A percentile compares a stretch with the other conserved stretches of the same genome.
Evolutionary conservation across 495 filamentous ascomycete species (phyloP).

Genomic region (Annulohypoxylon stygium): DNA sequence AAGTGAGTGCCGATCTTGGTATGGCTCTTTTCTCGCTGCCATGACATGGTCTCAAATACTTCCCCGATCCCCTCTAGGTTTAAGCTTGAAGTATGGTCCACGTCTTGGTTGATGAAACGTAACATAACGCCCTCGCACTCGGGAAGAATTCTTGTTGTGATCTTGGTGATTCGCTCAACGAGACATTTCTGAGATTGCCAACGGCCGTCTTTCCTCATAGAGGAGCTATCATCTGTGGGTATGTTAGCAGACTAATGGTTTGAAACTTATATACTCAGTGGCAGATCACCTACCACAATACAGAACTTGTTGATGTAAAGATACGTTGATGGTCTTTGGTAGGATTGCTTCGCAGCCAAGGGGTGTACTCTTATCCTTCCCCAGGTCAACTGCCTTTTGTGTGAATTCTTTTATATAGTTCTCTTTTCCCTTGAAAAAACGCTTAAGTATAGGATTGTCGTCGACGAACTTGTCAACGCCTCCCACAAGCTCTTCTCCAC

Average conservation of each 20-base stretch:
- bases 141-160: constrained; percentile 8
- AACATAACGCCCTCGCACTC: neutral
- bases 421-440: constrained; percentile 24
- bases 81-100: neutral
- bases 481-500: neutral
- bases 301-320: constrained; percentile 5
- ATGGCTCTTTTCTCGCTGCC: neutral
- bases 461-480: constrained; percentile 5
- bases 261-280: neutral
- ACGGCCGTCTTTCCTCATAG: neutral
- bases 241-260: neutral
- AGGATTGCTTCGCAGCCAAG: neutral
- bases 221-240: neutral
- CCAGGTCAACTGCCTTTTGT: constrained; percentile 8
- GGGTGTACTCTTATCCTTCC: neutral
- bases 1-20: neutral
- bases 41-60: neutral
- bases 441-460: constrained; percentile 2
- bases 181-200: neutral
- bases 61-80: neutral
- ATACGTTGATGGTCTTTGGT: constrained; percentile 8
- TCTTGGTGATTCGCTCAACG: constrained; percentile 1
- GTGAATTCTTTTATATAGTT: constrained; percentile 16
- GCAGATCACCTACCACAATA: neutral
- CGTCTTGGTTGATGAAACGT: constrained; percentile 4